A percentile compares a stretch with the other conserved stretches of the same genome.
Evolutionary conservation across 1,139 yeast species (phyloP).

Genomic region (Kodamaea fungicola): DNA sequence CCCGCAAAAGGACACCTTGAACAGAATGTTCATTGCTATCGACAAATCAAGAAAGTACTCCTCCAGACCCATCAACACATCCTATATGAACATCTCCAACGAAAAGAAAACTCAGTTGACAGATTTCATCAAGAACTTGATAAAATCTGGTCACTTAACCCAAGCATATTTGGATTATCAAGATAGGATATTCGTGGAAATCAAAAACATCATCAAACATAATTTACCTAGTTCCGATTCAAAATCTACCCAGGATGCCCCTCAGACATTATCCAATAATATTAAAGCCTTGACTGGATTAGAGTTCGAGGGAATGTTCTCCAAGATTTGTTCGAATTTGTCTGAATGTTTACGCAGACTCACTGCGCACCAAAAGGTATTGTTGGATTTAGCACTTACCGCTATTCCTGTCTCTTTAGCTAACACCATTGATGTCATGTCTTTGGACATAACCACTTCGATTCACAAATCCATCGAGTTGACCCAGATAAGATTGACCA

Average conservation of each 20-base stretch:
- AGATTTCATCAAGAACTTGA: conserved; percentile 50
- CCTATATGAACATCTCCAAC: conserved; percentile 34
- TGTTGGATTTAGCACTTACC: conserved; percentile 70
- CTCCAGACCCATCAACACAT: conserved; percentile 16
- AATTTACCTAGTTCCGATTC: conserved; percentile 49
- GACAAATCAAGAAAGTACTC: conserved; percentile 22
- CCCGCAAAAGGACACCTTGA: conserved; percentile 47
- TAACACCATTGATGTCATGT: conserved; percentile 46
- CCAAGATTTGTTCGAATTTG: conserved; percentile 57
- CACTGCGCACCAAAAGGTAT: conserved; percentile 71
- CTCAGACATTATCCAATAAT: conserved; percentile 43
- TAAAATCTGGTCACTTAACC: conserved; percentile 60
- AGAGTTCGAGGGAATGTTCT: conserved; percentile 73
- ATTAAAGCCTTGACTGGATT: conserved; percentile 63
- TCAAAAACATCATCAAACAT: conserved; percentile 67
- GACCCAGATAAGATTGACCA: conserved; percentile 74
- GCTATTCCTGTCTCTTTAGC: conserved; percentile 35
- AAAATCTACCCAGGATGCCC: conserved; percentile 16
- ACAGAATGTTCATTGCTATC: conserved; percentile 39
- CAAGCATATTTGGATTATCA: conserved; percentile 67
- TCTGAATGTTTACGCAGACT: conserved; percentile 74
- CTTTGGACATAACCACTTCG: conserved; percentile 62
- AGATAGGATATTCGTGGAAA: conserved; percentile 62
- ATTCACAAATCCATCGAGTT: conserved; percentile 66
- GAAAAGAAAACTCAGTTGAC: conserved; percentile 38